phyloP scores from a whole-genome alignment of 2,329 filamentous ascomycete species.

The Aspergillus costaricaensis region DNA sequence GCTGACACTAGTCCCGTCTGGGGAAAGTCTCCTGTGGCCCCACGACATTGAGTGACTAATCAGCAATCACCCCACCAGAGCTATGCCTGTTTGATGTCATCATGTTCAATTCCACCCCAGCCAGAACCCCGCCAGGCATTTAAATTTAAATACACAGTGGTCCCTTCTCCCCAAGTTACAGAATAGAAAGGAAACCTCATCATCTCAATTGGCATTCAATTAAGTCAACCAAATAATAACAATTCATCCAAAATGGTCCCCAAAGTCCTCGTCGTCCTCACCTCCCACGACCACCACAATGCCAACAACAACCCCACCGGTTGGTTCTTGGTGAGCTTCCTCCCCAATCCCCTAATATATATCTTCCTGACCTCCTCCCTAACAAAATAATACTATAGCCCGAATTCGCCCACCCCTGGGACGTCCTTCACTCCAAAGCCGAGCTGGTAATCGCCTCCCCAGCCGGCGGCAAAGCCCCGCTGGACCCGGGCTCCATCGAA shows the following conservation, averaged over 20 bases:
- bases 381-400: slow-evolving; percentile 31
- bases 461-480: slow-evolving; percentile 62
- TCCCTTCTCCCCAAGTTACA: not conserved
- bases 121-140: too few species aligned
- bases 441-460: slow-evolving; percentile 63
- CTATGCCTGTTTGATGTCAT: too few species aligned
- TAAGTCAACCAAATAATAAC: too few species aligned
- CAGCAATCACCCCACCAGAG: too few species aligned
- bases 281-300: slow-evolving; percentile 57
- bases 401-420: slow-evolving; percentile 66
- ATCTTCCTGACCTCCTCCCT: too few species aligned
- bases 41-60: too few species aligned
- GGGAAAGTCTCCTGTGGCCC: too few species aligned
- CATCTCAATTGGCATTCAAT: not conserved
- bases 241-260: slow-evolving; percentile 34
- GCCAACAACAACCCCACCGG: slow-evolving; percentile 58
- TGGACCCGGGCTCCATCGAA: slow-evolving; percentile 61
- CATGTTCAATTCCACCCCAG: too few species aligned
- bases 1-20: too few species aligned
- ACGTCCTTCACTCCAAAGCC: slow-evolving; percentile 56
- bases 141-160: too few species aligned
- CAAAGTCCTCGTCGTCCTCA: slow-evolving; percentile 71
- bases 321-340: slow-evolving; percentile 64
- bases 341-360: not conserved
- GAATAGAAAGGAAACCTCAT: not conserved